phyloP scores from a whole-genome alignment of 2,329 filamentous ascomycete species.

The Didymellaceae sp. region DNA sequence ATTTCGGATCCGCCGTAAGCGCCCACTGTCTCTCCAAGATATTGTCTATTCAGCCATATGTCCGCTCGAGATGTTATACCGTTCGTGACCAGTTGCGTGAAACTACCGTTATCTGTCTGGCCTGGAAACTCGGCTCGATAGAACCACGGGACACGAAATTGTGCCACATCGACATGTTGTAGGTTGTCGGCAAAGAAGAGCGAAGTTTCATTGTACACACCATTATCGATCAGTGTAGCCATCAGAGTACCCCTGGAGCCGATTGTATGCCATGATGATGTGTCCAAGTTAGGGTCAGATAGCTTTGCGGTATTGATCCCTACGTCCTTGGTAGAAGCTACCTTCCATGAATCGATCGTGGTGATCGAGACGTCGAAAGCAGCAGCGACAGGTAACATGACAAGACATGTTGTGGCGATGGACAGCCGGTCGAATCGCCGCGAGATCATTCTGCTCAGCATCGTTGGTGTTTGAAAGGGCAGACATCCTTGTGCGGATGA shows the following conservation, averaged over 20 bases:
- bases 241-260: slow-evolving; percentile 62
- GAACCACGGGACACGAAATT: slow-evolving; percentile 64
- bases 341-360: slow-evolving; percentile 31
- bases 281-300: slow-evolving; percentile 45
- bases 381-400: not conserved
- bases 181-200: slow-evolving; percentile 65
- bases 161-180: slow-evolving; percentile 51
- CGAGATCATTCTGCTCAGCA: not conserved
- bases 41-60: slow-evolving; percentile 64
- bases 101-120: slow-evolving; percentile 5
- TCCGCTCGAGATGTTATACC: slow-evolving; percentile 68
- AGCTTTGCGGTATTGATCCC: slow-evolving; percentile 28
- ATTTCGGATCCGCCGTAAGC: slow-evolving; percentile 64
- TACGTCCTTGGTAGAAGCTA: slow-evolving; percentile 26
- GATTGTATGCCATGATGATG: slow-evolving; percentile 60
- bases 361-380: slow-evolving; percentile 13
- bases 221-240: slow-evolving; percentile 62
- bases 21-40: slow-evolving; percentile 60
- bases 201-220: slow-evolving; percentile 59
- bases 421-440: slow-evolving; percentile 1
- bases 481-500: not conserved
- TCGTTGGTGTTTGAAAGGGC: not conserved
- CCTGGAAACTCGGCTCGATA: slow-evolving; percentile 60
- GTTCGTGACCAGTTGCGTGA: slow-evolving; percentile 61
- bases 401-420: slow-evolving; percentile 2